Base-by-base conservation (phyloP, 139 green algal genomes). In the Dunaliella primolecta region DNA sequence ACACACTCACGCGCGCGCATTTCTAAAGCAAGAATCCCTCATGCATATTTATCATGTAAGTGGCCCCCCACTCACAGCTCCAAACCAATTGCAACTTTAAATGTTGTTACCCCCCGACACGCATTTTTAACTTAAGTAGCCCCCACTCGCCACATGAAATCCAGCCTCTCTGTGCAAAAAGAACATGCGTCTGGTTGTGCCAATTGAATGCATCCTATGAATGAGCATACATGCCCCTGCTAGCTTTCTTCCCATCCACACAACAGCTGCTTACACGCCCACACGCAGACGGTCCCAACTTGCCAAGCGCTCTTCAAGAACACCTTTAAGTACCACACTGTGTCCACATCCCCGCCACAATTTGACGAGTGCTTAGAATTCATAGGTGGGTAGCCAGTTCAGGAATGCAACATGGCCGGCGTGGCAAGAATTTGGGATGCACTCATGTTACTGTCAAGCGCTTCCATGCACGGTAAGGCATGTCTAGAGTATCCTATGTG, bases 261-360 rank as follows among this genome's bases (percentile, higher is more conserved):
- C 7, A 64, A 15, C 46, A 64, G 7, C 7, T 64, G 46, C 46
- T 64, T 64, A 15, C n/a, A n/a, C n/a, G n/a, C n/a, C n/a, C n/a
- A n/a, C n/a, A n/a, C n/a, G 90, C 92, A 98, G 95, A 96, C 91
- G 3, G 96, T 98, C 35, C 95, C 96, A 30, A 89, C 83, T 25
- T 96, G 92, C 85, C 93, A 94, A 24, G 88, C 91, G 0, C 86
- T 98, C n/a, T 98, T 96, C 91, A 94, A 91, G 21, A 98, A 97
- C 90, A 97, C 93, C 1, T 98, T 98, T 83, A 93, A 80, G 0
- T 98, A 98, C 87, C 89, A 96, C 87, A 97, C 92, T 35, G 90
- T 93, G 0, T 81, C 81, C 1, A 75, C 31, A 0, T 81, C 83
- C 3, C 94, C 94, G 0, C 90, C 93, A 35, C 83, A 92, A 33